phyloP scores from a whole-genome alignment of 225 moss, liverwort and hornwort species.

The Marchantia paleacea region DNA sequence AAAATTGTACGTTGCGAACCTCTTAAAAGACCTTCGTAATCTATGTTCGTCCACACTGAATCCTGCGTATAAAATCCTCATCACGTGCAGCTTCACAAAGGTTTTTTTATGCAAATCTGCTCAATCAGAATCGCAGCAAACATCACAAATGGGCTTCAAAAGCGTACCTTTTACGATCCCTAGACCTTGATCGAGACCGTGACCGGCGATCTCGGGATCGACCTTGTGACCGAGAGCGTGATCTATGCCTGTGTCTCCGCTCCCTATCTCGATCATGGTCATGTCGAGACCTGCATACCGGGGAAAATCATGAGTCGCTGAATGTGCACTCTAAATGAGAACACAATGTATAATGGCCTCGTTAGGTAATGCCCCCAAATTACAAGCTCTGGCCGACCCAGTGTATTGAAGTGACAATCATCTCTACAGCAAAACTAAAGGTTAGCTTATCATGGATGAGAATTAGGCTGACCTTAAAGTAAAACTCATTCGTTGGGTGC shows the following conservation, averaged over 20 bases:
- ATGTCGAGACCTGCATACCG: conserved; percentile 55
- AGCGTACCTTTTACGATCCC: conserved; percentile 78
- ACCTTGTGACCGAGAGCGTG: conserved; percentile 78
- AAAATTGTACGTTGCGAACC: not conserved
- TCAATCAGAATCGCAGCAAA: not conserved
- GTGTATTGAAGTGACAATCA: too few relatives aligned
- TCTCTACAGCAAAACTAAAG: too few relatives aligned
- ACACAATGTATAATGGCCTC: too few relatives aligned
- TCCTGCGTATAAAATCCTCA: not conserved
- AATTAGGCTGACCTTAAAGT: too few relatives aligned
- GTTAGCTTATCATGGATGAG: too few relatives aligned
- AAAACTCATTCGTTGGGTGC: too few relatives aligned
- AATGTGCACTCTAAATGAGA: too few relatives aligned
- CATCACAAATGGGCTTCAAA: not conserved
- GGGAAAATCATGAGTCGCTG: too few relatives aligned
- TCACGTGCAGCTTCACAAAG: not conserved
- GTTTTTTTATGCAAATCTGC: not conserved
- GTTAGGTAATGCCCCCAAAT: too few relatives aligned
- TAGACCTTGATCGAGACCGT: conserved; percentile 47
- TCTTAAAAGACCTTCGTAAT: not conserved
- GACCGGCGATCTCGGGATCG: conserved; percentile 59
- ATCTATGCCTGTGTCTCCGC: conserved; percentile 83
- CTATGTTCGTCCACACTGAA: not conserved
- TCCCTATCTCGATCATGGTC: conserved; percentile 90
- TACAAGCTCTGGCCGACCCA: too few relatives aligned